These are phyloP conservation scores for Globisporangium paddicum DNA, from an alignment of 352 stramenopile genomes.

Conservation along the genomic window DNA sequence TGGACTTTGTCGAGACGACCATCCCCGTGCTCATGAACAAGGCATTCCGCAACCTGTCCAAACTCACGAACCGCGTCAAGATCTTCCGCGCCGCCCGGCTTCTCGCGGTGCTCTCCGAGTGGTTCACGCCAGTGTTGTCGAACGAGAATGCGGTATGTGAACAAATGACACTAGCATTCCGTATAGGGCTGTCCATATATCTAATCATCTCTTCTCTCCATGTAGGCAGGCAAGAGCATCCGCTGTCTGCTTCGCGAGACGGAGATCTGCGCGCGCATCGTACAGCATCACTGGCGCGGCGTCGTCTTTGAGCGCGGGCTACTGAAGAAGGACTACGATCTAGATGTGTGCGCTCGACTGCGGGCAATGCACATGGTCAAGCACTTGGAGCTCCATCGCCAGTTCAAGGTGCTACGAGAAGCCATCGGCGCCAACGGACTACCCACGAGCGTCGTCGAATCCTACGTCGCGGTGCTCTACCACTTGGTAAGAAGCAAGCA, in stretches of 20 bases:
- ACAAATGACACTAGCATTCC: neutral
- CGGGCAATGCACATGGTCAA: conserved; percentile 75
- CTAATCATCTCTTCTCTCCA: no score
- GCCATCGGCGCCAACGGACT: conserved; percentile 34
- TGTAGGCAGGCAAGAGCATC: conserved; percentile 34
- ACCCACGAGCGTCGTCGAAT: conserved; percentile 31
- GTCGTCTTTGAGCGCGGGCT: conserved; percentile 54
- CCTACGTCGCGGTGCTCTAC: conserved; percentile 62
- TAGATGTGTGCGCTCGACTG: conserved; percentile 42
- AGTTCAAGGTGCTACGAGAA: conserved; percentile 58
- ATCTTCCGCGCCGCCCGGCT: conserved; percentile 55
- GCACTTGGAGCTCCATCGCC: conserved; percentile 59
- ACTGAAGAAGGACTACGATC: conserved; percentile 38
- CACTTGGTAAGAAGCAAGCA: conserved; percentile 33
- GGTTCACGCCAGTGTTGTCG: conserved; percentile 56
- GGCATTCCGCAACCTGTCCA: conserved; percentile 59
- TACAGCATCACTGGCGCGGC: conserved; percentile 73
- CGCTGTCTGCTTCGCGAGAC: conserved; percentile 50
- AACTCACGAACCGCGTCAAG: conserved; percentile 39
- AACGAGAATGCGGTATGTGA: conserved; percentile 48
- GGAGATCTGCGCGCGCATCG: conserved; percentile 61
- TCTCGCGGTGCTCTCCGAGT: conserved; percentile 49
- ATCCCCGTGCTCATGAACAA: conserved; percentile 72
- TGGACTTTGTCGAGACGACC: conserved; percentile 60
- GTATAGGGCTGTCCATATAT: neutral